A percentile compares a stretch with the other conserved stretches of the same genome.
These are phyloP conservation scores for Neofusicoccum laricinum DNA, from an alignment of 2,329 filamentous ascomycete species.

Conservation along the genomic window DNA sequence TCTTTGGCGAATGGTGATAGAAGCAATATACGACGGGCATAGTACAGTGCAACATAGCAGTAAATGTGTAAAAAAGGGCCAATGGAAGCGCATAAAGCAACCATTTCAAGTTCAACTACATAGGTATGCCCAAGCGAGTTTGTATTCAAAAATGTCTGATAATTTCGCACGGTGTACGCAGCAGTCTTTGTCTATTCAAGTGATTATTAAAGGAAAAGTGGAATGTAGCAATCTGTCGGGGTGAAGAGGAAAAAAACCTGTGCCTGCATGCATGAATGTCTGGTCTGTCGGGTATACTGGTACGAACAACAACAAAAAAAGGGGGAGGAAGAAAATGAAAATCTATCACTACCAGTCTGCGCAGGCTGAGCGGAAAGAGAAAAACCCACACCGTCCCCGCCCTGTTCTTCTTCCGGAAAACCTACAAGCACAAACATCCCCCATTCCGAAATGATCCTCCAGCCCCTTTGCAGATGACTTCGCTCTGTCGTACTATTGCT, in stretches of 20 bases:
- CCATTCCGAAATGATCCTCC: neutral
- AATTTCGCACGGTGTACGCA: neutral
- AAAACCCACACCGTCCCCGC: neutral
- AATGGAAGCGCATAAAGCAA: too few species aligned
- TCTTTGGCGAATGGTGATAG: too few species aligned
- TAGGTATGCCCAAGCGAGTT: too few species aligned
- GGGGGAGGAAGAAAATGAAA: neutral
- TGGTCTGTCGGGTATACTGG: conserved; percentile 8
- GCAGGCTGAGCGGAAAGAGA: too few species aligned
- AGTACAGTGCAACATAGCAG: too few species aligned
- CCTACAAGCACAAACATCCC: too few species aligned
- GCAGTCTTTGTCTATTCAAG: neutral
- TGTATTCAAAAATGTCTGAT: neutral
- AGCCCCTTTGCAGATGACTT: too few species aligned
- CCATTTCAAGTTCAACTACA: too few species aligned
- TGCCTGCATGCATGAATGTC: neutral
- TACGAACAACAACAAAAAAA: neutral
- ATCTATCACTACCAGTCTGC: too few species aligned
- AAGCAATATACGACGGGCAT: too few species aligned
- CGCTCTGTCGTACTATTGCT: too few species aligned
- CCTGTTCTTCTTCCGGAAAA: neutral
- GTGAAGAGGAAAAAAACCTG: neutral
- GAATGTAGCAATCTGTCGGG: neutral
- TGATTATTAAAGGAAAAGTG: neutral
- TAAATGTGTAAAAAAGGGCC: too few species aligned